These are phyloP conservation scores for Alloascoidea hylecoeti DNA, from an alignment of 805 yeast genomes.

Conservation along the genomic window DNA sequence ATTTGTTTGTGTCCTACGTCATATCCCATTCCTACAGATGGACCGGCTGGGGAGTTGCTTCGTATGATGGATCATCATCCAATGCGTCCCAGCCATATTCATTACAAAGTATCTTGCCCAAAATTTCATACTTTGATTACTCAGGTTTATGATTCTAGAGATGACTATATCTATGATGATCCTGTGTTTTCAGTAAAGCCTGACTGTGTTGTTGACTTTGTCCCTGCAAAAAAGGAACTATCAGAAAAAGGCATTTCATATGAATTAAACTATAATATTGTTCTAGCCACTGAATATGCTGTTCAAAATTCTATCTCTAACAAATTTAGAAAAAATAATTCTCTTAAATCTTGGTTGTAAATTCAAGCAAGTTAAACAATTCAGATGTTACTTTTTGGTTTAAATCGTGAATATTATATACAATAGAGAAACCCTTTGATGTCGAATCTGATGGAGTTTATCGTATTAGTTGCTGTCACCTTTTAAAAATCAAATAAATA, in stretches of 20 bases:
- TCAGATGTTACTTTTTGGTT: not conserved
- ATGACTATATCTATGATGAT: conserved; percentile 18
- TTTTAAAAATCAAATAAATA: too few relatives aligned
- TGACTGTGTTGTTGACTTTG: conserved; percentile 15
- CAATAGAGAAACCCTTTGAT: not conserved
- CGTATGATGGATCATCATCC: conserved; percentile 21
- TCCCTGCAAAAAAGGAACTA: conserved; percentile 4
- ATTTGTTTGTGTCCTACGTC: conserved; percentile 20
- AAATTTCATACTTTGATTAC: conserved; percentile 19
- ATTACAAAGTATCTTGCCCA: conserved; percentile 15
- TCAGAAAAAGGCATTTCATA: not conserved
- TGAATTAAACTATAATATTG: conserved; percentile 1
- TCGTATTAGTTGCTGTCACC: not conserved
- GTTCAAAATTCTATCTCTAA: not conserved
- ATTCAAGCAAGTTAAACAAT: not conserved
- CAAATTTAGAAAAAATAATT: not conserved
- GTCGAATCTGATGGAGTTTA: not conserved
- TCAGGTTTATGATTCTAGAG: conserved; percentile 18
- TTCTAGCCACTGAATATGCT: not conserved
- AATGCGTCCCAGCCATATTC: conserved; percentile 21
- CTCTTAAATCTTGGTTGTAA: not conserved
- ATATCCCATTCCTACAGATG: conserved; percentile 25
- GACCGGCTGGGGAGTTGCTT: conserved; percentile 22
- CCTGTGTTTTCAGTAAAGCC: conserved; percentile 23
- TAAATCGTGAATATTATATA: not conserved